These are phyloP conservation scores for Lagenidium sp. DNA, from an alignment of 352 stramenopile species.

Conservation along the genomic window DNA sequence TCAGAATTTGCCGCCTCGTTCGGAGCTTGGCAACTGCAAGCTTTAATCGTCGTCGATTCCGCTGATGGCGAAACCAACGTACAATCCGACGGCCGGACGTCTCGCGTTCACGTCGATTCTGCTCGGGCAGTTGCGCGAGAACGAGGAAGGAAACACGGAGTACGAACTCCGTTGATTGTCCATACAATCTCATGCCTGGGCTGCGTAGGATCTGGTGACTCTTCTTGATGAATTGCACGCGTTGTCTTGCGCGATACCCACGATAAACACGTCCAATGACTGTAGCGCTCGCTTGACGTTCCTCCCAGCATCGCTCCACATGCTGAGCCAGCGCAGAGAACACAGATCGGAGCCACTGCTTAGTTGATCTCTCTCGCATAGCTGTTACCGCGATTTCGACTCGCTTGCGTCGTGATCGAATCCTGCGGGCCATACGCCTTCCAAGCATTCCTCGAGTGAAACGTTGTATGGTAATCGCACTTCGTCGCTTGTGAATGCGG, in stretches of 20 bases:
- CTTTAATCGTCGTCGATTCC: conserved; percentile 12
- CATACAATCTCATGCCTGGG: conserved; percentile 21
- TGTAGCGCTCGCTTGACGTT: conserved; percentile 11
- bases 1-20: conserved; percentile 26
- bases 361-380: conserved; percentile 15
- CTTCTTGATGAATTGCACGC: conserved; percentile 18
- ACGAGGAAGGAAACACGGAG: conserved; percentile 47
- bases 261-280: conserved; percentile 40
- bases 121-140: conserved; percentile 21
- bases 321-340: conserved; percentile 23
- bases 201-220: conserved; percentile 30
- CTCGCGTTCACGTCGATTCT: conserved; percentile 18
- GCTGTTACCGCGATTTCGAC: conserved; percentile 20
- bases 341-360: conserved; percentile 21
- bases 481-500: conserved; percentile 30
- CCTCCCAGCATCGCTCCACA: conserved; percentile 20
- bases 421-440: conserved; percentile 19
- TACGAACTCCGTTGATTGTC: conserved; percentile 25
- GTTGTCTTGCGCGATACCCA: conserved; percentile 28
- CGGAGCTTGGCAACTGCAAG: conserved; percentile 23
- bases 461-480: conserved; percentile 40
- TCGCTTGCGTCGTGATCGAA: conserved; percentile 24
- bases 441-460: conserved; percentile 33
- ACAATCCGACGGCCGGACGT: conserved; percentile 16
- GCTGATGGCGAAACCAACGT: conserved; percentile 26